Evolutionary conservation across 2,329 filamentous ascomycete species (phyloP).

Genomic region (Sporothrix curviconia): DNA sequence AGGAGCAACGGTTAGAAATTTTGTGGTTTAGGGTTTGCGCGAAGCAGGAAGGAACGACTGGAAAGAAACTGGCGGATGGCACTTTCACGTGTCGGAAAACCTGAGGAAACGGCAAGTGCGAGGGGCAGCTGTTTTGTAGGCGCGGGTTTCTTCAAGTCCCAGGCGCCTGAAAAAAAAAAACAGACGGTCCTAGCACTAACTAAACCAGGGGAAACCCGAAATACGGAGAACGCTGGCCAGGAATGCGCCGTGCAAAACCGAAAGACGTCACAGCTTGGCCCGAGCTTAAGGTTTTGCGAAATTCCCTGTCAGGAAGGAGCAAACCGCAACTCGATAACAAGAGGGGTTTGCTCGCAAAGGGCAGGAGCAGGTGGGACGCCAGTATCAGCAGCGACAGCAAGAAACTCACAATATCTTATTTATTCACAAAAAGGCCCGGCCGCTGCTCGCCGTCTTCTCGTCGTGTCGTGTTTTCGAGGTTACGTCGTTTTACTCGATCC

Average conservation of each 20-base stretch:
- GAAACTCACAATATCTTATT: neutral
- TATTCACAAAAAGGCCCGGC: neutral
- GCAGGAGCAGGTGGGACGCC: too few species aligned
- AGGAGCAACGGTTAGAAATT: too few species aligned
- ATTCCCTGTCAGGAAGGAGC: neutral
- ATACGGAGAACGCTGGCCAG: neutral
- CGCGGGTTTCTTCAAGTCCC: neutral
- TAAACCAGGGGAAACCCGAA: neutral
- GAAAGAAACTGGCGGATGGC: neutral
- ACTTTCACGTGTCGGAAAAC: slow-evolving; percentile 12
- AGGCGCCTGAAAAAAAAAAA: slow-evolving; percentile 1
- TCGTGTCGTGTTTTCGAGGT: neutral
- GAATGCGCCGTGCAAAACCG: neutral
- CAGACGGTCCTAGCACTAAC: too few species aligned
- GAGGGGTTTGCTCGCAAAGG: neutral
- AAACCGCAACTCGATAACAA: neutral
- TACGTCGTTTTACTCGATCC: slow-evolving; percentile 5
- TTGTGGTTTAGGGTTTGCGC: neutral
- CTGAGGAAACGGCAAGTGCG: neutral
- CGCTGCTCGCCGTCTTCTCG: neutral
- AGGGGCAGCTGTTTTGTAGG: neutral
- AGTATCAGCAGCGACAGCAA: neutral
- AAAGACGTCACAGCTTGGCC: neutral
- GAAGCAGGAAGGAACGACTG: neutral
- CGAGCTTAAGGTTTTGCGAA: neutral